Conservation (phyloP, 2,329 filamentous ascomycete species). For the Clarireedia monteithiana region DNA sequence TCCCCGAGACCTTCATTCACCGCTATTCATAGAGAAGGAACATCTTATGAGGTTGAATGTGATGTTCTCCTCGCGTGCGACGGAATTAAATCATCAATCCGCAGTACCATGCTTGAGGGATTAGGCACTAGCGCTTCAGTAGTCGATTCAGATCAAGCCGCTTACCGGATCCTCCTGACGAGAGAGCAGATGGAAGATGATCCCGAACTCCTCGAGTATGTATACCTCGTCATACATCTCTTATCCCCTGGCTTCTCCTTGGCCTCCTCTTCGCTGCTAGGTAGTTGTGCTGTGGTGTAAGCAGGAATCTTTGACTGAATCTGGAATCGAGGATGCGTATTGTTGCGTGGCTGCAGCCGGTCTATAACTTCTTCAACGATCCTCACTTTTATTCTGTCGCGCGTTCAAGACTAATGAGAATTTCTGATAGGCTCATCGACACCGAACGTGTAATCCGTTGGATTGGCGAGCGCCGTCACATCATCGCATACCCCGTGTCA, state of each 20-base stretch:
- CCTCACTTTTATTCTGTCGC: too few relatives aligned
- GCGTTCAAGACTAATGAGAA: too few relatives aligned
- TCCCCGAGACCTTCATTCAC: conserved; percentile 52
- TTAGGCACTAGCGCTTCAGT: conserved; percentile 40
- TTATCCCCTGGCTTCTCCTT: too few relatives aligned
- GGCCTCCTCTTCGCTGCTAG: too few relatives aligned
- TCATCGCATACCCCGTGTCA: conserved; percentile 70
- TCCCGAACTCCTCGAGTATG: conserved; percentile 43
- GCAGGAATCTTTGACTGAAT: too few relatives aligned
- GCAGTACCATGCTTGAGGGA: conserved; percentile 45
- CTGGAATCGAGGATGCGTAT: too few relatives aligned
- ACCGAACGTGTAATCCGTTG: conserved; percentile 61
- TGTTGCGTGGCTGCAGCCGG: too few relatives aligned
- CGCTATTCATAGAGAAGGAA: conserved; percentile 46
- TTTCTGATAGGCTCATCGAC: conserved; percentile 42
- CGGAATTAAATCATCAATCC: conserved; percentile 46
- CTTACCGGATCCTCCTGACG: conserved; percentile 70
- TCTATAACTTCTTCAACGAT: too few relatives aligned
- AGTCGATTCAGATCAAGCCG: conserved; percentile 65
- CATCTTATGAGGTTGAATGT: conserved; percentile 40
- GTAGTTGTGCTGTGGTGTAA: too few relatives aligned
- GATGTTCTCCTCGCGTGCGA: conserved; percentile 48
- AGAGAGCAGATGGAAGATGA: conserved; percentile 59
- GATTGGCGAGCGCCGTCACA: conserved; percentile 68
- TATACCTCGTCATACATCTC: too few relatives aligned